A percentile compares a stretch with the other conserved stretches of the same genome.
Evolutionary conservation across 148 eudicot genomes (phyloP).

Genomic region (Vaccinium corymbosum): DNA sequence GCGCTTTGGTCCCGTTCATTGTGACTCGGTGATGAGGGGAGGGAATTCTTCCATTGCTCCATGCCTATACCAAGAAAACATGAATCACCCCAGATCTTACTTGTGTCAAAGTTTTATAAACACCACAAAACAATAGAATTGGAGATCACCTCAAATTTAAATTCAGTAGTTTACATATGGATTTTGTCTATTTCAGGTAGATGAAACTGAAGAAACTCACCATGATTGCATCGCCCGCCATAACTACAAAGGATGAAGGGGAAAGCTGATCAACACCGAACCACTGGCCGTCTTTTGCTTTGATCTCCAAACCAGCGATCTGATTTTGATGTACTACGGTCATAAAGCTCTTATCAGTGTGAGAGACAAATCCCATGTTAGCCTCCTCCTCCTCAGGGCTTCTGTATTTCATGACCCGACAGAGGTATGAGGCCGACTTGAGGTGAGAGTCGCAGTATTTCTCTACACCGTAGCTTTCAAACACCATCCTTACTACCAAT

Average conservation of each 20-base stretch:
- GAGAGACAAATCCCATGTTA: constrained; percentile 39
- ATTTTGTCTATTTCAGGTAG: too few relatives aligned
- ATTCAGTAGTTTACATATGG: too few relatives aligned
- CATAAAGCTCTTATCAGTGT: constrained; percentile 50
- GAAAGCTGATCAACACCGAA: constrained; percentile 31
- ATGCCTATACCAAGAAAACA: constrained; percentile 30
- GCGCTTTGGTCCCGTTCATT: constrained; percentile 30
- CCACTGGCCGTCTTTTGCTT: constrained; percentile 44
- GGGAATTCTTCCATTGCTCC: constrained; percentile 46
- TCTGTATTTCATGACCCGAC: constrained; percentile 42
- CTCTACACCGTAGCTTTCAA: constrained; percentile 43
- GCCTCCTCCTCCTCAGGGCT: constrained; percentile 22
- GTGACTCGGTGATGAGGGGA: constrained; percentile 46
- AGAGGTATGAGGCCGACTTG: constrained; percentile 29
- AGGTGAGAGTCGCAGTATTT: constrained; percentile 32
- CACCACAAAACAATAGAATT: too few relatives aligned
- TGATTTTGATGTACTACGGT: constrained; percentile 43
- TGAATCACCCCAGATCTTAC: background rate
- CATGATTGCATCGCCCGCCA: constrained; percentile 54
- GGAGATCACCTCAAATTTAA: too few relatives aligned
- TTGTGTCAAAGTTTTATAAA: too few relatives aligned
- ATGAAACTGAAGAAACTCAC: constrained; percentile 6
- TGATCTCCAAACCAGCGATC: constrained; percentile 41
- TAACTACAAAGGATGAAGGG: constrained; percentile 46
- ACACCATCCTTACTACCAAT: constrained; percentile 41